Evolutionary conservation across 1,284 basidiomycete genomes (phyloP), one percentile per base, ranked within the genome.

Genomic region (Cystobasidium pallidum): DNA sequence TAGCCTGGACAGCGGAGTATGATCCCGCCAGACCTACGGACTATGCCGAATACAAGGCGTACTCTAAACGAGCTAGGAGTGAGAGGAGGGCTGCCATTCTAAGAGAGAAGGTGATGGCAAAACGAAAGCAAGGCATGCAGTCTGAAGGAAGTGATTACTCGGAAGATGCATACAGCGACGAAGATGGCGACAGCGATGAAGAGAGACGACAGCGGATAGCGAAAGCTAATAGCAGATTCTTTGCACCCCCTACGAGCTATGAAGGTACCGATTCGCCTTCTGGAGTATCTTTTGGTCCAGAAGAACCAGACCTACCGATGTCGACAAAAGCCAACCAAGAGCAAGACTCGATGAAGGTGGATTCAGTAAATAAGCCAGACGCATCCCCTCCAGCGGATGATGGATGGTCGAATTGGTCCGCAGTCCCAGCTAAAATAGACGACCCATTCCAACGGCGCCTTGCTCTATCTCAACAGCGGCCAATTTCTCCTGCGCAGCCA

Each of bases 1-100:
- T 77, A 49, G 74, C 72, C 21, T 79, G 75, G 8, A 80, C 81
- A 72, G 91, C 92, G 76, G 84, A 83, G 36, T 93, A 93, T 77
- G 91, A 92, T 75, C 89, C 90, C 2, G 81, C 87, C 34, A 86
- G 89, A 39, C 91, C 91, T 1, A 92, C 92, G 75, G 91, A 93
- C 76, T 93, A 92, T 57, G 76, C 28, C 21, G 63, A 66, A 39
- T 72, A 62, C 45, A 67, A 68, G 32, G 45, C 32, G 15, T 64
- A 73, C 58, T 34, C 59, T 17, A 73, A 64, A 43, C 21, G 30
- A 32, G 65, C 54, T 26, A 47, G 70, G 17, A 51, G 28, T 17
- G 72, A 73, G 51, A 43, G 66, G 26, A 24, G 65, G 49, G 55
- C 45, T 19, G 32, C 67, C 21, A 21, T 59, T 15, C 39, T 55